Evolutionary conservation across 495 filamentous ascomycete species (phyloP).

Genomic region (Xylaria sp.): DNA sequence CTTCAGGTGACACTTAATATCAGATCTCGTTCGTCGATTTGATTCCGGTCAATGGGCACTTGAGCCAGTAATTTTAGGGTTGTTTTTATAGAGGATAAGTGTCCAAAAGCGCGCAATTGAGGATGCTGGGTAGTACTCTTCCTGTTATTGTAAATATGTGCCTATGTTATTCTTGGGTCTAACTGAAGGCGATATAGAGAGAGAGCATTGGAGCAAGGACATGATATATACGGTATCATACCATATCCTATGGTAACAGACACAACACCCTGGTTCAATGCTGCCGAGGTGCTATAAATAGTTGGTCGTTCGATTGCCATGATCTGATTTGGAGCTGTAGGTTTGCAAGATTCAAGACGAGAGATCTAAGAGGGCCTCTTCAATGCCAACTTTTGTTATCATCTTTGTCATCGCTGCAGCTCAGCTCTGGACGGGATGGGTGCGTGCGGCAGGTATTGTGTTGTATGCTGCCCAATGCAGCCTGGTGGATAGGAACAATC

Average conservation of each 20-base stretch:
- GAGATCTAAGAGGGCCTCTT: background rate
- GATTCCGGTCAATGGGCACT: background rate
- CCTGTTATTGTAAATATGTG: background rate
- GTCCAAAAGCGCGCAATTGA: background rate
- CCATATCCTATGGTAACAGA: background rate
- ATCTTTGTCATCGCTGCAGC: background rate
- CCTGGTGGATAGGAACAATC: background rate
- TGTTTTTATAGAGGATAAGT: background rate
- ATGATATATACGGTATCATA: background rate
- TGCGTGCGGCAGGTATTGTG: background rate
- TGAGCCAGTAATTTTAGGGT: background rate
- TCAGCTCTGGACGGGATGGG: background rate
- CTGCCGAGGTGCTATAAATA: constrained; percentile 17
- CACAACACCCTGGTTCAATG: background rate
- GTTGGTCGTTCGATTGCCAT: background rate
- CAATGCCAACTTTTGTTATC: background rate
- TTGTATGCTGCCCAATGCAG: background rate
- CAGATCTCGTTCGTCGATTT: background rate
- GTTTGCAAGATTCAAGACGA: background rate
- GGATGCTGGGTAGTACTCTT: background rate
- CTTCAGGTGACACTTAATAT: background rate
- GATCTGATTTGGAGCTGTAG: background rate
- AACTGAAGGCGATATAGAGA: background rate
- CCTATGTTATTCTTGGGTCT: background rate
- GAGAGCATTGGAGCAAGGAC: background rate